Evolutionary conservation across 2,329 filamentous ascomycete species (phyloP).

Genomic region (Alternaria sp.): DNA sequence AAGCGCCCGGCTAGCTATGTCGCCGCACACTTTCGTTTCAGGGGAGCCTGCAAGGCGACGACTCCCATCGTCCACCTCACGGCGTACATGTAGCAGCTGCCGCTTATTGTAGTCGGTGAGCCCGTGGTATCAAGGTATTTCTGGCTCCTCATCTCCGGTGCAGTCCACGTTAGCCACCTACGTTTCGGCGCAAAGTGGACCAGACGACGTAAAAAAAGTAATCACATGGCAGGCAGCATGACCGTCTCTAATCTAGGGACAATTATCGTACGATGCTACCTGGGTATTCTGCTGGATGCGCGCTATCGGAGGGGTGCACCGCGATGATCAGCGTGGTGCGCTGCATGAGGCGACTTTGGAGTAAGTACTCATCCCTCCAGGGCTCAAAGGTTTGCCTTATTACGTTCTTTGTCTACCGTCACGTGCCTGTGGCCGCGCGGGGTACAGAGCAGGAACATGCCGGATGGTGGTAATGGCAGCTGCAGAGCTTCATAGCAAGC

Average conservation of each 20-base stretch:
- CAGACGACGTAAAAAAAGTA: not conserved
- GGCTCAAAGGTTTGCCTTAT: not conserved
- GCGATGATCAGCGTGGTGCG: not conserved
- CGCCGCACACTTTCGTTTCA: slow-evolving; percentile 34
- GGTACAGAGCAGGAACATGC: not conserved
- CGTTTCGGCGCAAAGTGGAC: not conserved
- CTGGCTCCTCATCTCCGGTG: slow-evolving; percentile 2
- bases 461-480: not conserved
- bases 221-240: not conserved
- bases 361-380: not conserved
- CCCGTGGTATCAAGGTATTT: slow-evolving; percentile 10
- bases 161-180: not conserved
- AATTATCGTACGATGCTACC: not conserved
- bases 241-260: not conserved
- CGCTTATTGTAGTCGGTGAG: slow-evolving; percentile 12
- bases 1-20: slow-evolving; percentile 36
- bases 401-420: not conserved
- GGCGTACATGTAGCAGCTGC: slow-evolving; percentile 20
- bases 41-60: slow-evolving; percentile 18
- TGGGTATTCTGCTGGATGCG: not conserved
- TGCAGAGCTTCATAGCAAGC: not conserved
- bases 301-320: not conserved
- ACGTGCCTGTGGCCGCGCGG: not conserved
- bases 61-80: slow-evolving; percentile 13
- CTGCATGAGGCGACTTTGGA: not conserved